Evolutionary conservation across 108 stramenopile species (phyloP).

Genomic region (Chaetoceros tenuissimus): DNA sequence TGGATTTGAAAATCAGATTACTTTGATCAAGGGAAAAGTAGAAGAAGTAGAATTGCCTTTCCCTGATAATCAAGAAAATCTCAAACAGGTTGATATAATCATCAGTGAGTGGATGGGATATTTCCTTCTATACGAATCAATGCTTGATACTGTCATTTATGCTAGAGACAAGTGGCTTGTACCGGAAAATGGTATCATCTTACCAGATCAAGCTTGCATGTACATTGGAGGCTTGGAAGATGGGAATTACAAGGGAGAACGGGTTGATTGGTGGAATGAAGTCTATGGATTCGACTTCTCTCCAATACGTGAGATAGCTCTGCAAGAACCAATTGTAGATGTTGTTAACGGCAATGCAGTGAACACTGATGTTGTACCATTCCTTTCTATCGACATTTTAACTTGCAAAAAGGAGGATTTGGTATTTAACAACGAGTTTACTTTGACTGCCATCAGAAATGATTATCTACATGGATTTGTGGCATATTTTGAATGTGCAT

Average conservation of each 20-base stretch:
- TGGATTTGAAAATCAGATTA: slow-evolving; percentile 76
- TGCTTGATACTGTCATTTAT: slow-evolving; percentile 92
- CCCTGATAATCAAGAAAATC: too few species aligned
- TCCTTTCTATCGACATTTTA: slow-evolving; percentile 85
- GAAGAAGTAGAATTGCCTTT: slow-evolving; percentile 89
- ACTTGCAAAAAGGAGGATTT: slow-evolving; percentile 88
- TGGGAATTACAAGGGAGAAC: slow-evolving; percentile 56
- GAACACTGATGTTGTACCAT: slow-evolving; percentile 66
- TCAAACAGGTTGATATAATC: slow-evolving; percentile 88
- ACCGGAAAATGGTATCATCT: slow-evolving; percentile 71
- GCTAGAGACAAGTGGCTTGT: slow-evolving; percentile 86
- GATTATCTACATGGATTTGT: slow-evolving; percentile 90
- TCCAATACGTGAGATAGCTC: slow-evolving; percentile 80
- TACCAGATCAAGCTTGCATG: slow-evolving; percentile 92
- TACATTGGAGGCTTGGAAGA: slow-evolving; percentile 86
- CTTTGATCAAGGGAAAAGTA: slow-evolving; percentile 77
- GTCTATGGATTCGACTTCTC: slow-evolving; percentile 98
- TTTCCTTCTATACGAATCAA: slow-evolving; percentile 94
- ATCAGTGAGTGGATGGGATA: slow-evolving; percentile 99
- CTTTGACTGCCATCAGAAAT: slow-evolving; percentile 59
- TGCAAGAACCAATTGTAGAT: slow-evolving; percentile 94
- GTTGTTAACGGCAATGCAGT: slow-evolving; percentile 76
- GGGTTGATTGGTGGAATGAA: slow-evolving; percentile 87
- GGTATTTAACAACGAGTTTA: slow-evolving; percentile 62
- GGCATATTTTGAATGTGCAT: slow-evolving; percentile 93